phyloP scores from a whole-genome alignment of 495 filamentous ascomycete genomes.

The Daldinia bambusicola region DNA sequence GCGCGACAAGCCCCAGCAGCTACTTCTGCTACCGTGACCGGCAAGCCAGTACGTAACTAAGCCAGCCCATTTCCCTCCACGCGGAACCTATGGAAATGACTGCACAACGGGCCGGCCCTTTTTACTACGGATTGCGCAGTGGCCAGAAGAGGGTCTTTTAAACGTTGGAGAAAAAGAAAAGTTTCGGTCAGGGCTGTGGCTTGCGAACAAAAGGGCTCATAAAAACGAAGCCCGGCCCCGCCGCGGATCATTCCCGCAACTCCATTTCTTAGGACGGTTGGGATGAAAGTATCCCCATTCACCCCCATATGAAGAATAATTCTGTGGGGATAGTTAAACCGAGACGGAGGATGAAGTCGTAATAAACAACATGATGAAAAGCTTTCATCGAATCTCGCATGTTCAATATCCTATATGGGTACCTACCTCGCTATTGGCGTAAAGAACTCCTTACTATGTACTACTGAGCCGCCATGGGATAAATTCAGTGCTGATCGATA shows the following conservation, averaged over 20 bases:
- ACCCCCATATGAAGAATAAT: constrained; percentile 38
- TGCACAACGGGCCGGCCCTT: constrained; percentile 40
- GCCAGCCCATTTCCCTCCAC: constrained; percentile 13
- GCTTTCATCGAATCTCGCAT: constrained; percentile 18
- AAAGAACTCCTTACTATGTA: constrained; percentile 18
- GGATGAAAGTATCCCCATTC: constrained; percentile 21
- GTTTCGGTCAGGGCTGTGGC: constrained; percentile 36
- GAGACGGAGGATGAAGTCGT: constrained; percentile 33
- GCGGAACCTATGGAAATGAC: constrained; percentile 25
- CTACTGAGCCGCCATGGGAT: background rate
- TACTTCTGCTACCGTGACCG: constrained; percentile 9
- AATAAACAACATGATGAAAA: constrained; percentile 22
- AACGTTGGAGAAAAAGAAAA: constrained; percentile 2
- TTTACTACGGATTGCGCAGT: constrained; percentile 10
- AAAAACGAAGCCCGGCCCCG: constrained; percentile 22
- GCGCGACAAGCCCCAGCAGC: constrained; percentile 17
- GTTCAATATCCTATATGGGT: background rate
- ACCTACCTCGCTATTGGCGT: background rate
- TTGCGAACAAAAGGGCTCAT: constrained; percentile 20
- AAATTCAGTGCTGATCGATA: constrained; percentile 27
- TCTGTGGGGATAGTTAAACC: constrained; percentile 31
- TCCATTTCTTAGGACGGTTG: constrained; percentile 23
- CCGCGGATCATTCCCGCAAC: constrained; percentile 38
- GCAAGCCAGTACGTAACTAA: too few relatives aligned
- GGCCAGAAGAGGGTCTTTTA: constrained; percentile 11